Conservation (phyloP, 495 filamentous ascomycete genomes). For the Xylaria castorea region DNA sequence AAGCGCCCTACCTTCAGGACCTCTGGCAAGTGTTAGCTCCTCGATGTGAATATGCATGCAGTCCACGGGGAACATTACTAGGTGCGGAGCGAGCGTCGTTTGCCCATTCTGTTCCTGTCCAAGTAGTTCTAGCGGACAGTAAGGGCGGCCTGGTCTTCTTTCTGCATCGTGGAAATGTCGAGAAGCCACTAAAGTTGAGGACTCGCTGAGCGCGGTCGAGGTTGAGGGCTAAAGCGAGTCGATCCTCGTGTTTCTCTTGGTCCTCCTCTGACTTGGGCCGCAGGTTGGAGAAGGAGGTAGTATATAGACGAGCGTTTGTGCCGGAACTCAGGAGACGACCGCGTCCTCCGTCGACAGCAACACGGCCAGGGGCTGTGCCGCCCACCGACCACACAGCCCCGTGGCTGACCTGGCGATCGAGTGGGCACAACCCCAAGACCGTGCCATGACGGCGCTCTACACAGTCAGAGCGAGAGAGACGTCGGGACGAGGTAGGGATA, state of each 20-base stretch:
- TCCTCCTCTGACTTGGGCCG: slow-evolving; percentile 53
- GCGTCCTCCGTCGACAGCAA: slow-evolving; percentile 64
- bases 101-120: slow-evolving; percentile 68
- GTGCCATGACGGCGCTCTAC: slow-evolving; percentile 43
- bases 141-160: slow-evolving; percentile 27
- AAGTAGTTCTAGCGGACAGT: slow-evolving; percentile 44
- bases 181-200: slow-evolving; percentile 57
- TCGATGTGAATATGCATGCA: slow-evolving; percentile 3
- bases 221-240: slow-evolving; percentile 83
- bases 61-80: slow-evolving; percentile 51
- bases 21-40: slow-evolving; percentile 12
- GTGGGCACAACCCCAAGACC: slow-evolving; percentile 44
- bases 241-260: slow-evolving; percentile 71
- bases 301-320: slow-evolving; percentile 77
- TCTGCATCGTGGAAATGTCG: slow-evolving; percentile 39
- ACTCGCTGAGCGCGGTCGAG: slow-evolving; percentile 72
- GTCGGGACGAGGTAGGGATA: slow-evolving; percentile 41
- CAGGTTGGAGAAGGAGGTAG: slow-evolving; percentile 65
- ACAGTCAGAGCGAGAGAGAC: slow-evolving; percentile 42
- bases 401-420: slow-evolving; percentile 61
- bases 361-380: slow-evolving; percentile 62
- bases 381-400: slow-evolving; percentile 86
- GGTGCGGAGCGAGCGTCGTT: slow-evolving; percentile 50
- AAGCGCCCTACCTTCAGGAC: slow-evolving; percentile 33
- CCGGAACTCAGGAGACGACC: slow-evolving; percentile 70